These are phyloP conservation scores for Phytopythium aichiense DNA, from an alignment of 352 stramenopile genomes.

Conservation along the genomic window DNA sequence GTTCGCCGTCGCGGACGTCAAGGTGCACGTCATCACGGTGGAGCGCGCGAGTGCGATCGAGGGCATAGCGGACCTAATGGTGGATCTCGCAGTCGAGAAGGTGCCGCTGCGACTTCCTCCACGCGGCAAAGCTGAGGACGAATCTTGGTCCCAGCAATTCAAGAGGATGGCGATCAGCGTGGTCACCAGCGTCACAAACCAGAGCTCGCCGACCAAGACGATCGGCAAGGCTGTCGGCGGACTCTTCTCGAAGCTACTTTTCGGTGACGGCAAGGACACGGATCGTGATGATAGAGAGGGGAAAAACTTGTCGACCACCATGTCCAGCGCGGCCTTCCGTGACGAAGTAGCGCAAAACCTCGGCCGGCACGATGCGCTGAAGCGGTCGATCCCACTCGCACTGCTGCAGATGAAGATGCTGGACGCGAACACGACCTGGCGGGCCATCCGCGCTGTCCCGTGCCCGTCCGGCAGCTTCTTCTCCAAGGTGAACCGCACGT, in stretches of 20 bases:
- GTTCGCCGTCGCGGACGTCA: conserved; percentile 10
- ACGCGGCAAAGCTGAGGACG: neutral
- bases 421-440: conserved; percentile 1
- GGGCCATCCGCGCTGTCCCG: conserved; percentile 22
- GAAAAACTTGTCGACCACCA: neutral
- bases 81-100: conserved; percentile 7
- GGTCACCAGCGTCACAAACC: neutral
- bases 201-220: neutral
- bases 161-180: neutral
- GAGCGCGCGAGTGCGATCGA: conserved; percentile 2
- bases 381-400: conserved; percentile 10
- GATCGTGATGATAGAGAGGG: neutral
- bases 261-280: neutral
- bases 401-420: conserved; percentile 13
- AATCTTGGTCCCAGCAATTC: neutral
- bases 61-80: neutral
- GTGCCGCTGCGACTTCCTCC: neutral
- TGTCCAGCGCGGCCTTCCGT: neutral
- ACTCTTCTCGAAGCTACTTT: neutral
- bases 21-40: conserved; percentile 14
- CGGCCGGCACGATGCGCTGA: conserved; percentile 1
- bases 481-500: conserved; percentile 9
- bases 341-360: conserved; percentile 1
- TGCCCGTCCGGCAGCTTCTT: conserved; percentile 33
- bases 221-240: neutral